Evolutionary conservation across 1,139 yeast species (phyloP).

Genomic region (Sugiyamaella castrensis): DNA sequence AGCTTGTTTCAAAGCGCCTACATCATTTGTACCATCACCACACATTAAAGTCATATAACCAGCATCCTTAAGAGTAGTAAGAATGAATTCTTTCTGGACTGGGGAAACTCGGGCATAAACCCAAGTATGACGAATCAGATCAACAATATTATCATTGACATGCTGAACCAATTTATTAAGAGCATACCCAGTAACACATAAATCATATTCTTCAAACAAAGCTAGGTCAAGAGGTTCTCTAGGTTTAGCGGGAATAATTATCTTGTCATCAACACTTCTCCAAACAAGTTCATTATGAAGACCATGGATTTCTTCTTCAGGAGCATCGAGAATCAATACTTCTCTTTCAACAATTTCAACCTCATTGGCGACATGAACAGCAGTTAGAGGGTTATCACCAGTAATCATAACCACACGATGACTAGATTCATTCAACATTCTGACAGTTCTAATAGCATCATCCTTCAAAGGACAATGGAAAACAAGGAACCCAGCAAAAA

Average conservation of each 20-base stretch:
- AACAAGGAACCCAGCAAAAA: constrained; percentile 89
- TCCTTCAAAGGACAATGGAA: constrained; percentile 95
- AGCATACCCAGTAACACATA: constrained; percentile 94
- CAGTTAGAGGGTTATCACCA: constrained; percentile 98
- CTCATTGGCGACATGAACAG: constrained; percentile 95
- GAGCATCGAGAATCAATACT: constrained; percentile 81
- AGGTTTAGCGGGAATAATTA: constrained; percentile 64
- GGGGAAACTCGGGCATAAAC: constrained; percentile 98
- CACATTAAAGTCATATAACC: constrained; percentile 97
- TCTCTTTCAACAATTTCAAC: constrained; percentile 83
- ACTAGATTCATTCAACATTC: constrained; percentile 90
- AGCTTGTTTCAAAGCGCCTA: constrained; percentile 98
- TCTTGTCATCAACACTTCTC: constrained; percentile 80
- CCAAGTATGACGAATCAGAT: constrained; percentile 86
- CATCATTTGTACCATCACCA: constrained; percentile 99
- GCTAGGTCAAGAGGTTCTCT: constrained; percentile 55
- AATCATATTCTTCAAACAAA: constrained; percentile 67
- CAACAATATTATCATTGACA: constrained; percentile 52
- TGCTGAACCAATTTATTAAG: constrained; percentile 53
- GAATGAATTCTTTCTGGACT: constrained; percentile 84
- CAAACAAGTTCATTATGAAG: constrained; percentile 62
- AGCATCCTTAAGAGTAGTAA: constrained; percentile 77
- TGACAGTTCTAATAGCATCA: constrained; percentile 87
- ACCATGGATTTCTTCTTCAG: constrained; percentile 49
- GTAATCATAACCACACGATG: constrained; percentile 96